Conservation (phyloP, 176 grass and related monocot species). For the Aegilops umbellulata region DNA sequence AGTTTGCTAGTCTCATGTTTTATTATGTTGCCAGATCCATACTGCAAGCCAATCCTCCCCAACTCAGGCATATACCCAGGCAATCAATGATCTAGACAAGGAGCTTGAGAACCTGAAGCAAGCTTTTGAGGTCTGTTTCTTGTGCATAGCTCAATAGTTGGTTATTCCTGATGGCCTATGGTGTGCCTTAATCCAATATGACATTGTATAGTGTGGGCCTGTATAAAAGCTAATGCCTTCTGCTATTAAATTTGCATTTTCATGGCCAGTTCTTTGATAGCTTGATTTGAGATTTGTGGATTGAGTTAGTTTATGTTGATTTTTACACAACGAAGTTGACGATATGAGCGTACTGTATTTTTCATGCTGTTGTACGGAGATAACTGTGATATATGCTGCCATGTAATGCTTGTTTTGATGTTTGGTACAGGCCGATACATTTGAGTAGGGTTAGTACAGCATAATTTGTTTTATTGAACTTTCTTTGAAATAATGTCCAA, state of each 20-base stretch:
- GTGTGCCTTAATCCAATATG: neutral
- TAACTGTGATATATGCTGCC: neutral
- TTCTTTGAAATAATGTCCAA: neutral
- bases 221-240: neutral
- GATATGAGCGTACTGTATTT: neutral
- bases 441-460: neutral
- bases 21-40: constrained; percentile 37
- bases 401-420: neutral
- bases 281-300: neutral
- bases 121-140: constrained; percentile 45
- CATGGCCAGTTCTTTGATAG: neutral
- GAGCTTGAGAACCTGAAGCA: constrained; percentile 43
- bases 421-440: neutral
- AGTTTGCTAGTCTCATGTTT: neutral
- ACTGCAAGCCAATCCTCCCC: constrained; percentile 52
- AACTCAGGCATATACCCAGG: constrained; percentile 45
- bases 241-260: constrained; percentile 1
- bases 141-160: neutral
- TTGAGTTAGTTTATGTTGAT: neutral
- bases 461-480: neutral
- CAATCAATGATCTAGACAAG: constrained; percentile 53
- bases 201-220: neutral
- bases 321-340: neutral
- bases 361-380: neutral
- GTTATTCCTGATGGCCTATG: neutral